Evolutionary conservation across 768 basidiomycete species (phyloP).

Genomic region (Tylopilus vinaceipallidus): DNA sequence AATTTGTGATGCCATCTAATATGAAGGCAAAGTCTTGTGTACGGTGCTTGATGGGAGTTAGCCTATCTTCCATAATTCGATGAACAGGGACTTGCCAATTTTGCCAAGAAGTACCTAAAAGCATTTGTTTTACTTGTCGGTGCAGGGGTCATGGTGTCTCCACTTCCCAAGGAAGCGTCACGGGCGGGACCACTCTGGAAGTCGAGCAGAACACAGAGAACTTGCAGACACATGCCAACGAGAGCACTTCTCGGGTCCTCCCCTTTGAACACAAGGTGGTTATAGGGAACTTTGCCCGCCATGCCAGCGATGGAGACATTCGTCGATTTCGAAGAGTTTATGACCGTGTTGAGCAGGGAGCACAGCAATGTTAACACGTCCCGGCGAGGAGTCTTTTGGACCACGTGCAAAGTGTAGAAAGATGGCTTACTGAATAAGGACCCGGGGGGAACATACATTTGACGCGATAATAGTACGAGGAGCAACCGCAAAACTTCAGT

Average conservation of each 20-base stretch:
- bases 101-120: constrained; percentile 89
- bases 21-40: constrained; percentile 87
- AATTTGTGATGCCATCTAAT: constrained; percentile 63
- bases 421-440: constrained; percentile 72
- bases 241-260: constrained; percentile 75
- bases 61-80: constrained; percentile 3
- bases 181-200: constrained; percentile 77
- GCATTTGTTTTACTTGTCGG: constrained; percentile 77
- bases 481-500: constrained; percentile 88
- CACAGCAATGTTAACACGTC: constrained; percentile 91
- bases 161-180: constrained; percentile 44
- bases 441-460: constrained; percentile 79
- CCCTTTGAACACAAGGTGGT: constrained; percentile 88
- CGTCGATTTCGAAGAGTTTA: constrained; percentile 60
- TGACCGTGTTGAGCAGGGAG: constrained; percentile 87
- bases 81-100: constrained; percentile 51
- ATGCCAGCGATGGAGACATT: constrained; percentile 61
- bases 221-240: constrained; percentile 73
- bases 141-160: constrained; percentile 41
- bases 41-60: constrained; percentile 62
- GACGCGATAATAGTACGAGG: constrained; percentile 83
- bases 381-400: constrained; percentile 71
- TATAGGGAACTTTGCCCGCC: constrained; percentile 81
- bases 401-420: constrained; percentile 73
- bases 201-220: constrained; percentile 72